Percentiles rank a stretch among this genome's conserved stretches.
Conservation (phyloP, 2,329 filamentous ascomycete species). For the Monosporascus sp. region DNA sequence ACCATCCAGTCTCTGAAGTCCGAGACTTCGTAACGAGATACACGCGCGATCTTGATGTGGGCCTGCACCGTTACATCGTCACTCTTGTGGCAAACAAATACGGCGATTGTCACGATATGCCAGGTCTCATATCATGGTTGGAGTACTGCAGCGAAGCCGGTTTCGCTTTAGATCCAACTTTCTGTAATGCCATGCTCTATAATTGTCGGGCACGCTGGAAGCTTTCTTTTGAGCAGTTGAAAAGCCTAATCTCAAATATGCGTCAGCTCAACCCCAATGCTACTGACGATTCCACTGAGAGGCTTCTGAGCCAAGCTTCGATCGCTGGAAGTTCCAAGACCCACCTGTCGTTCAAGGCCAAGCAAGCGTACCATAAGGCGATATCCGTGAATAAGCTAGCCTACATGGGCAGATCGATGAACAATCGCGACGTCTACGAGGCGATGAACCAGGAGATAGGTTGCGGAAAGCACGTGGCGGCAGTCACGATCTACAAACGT, state of each 20-base stretch:
- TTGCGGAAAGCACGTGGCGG: constrained; percentile 24
- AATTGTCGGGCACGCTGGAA: constrained; percentile 34
- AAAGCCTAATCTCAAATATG: constrained; percentile 29
- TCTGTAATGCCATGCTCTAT: constrained; percentile 35
- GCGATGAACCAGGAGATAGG: constrained; percentile 37
- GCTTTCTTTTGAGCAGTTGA: constrained; percentile 30
- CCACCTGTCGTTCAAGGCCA: not conserved
- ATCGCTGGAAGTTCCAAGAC: constrained; percentile 6
- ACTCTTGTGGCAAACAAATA: constrained; percentile 40
- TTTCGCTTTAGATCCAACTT: constrained; percentile 30
- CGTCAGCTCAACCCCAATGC: constrained; percentile 25
- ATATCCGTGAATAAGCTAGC: constrained; percentile 17
- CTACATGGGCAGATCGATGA: constrained; percentile 19
- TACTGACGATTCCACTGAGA: constrained; percentile 34
- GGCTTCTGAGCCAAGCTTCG: constrained; percentile 31
- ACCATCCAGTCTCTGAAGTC: constrained; percentile 34
- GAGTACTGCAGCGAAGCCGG: constrained; percentile 30
- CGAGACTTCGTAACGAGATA: constrained; percentile 35
- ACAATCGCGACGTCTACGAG: constrained; percentile 28
- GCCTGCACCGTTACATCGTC: constrained; percentile 31
- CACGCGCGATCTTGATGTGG: constrained; percentile 28
- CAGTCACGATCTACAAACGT: constrained; percentile 34
- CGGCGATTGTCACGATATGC: constrained; percentile 32
- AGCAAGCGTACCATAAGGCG: constrained; percentile 1
- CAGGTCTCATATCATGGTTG: constrained; percentile 36